Evolutionary conservation across 1,284 basidiomycete genomes (phyloP).

Genomic region (Ustilago bromivora): DNA sequence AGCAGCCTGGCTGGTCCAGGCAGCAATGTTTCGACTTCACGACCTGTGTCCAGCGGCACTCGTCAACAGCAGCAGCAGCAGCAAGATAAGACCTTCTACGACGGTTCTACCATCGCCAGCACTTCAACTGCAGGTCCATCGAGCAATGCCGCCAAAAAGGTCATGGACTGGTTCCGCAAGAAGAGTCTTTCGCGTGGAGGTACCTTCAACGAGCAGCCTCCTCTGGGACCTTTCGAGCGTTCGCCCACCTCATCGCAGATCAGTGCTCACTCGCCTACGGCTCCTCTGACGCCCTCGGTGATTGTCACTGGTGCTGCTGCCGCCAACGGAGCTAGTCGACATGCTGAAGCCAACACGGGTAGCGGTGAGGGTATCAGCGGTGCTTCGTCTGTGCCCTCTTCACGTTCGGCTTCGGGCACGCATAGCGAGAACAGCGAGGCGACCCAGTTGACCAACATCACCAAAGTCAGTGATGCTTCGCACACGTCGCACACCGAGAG

Average conservation of each 20-base stretch:
- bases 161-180: slow-evolving; percentile 77
- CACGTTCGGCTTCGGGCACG: slow-evolving; percentile 65
- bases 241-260: slow-evolving; percentile 24
- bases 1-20: slow-evolving; percentile 20
- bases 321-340: slow-evolving; percentile 24
- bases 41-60: slow-evolving; percentile 18
- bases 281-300: slow-evolving; percentile 39
- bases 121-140: slow-evolving; percentile 68
- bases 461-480: slow-evolving; percentile 35
- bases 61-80: slow-evolving; percentile 25
- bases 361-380: slow-evolving; percentile 31
- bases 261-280: not conserved
- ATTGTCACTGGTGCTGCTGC: slow-evolving; percentile 47
- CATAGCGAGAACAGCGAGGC: slow-evolving; percentile 64
- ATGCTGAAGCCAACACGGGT: slow-evolving; percentile 31
- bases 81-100: slow-evolving; percentile 43
- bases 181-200: slow-evolving; percentile 72
- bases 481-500: slow-evolving; percentile 26
- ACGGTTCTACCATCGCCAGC: slow-evolving; percentile 51
- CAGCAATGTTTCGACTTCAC: slow-evolving; percentile 22
- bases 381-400: slow-evolving; percentile 56
- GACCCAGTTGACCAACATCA: slow-evolving; percentile 47
- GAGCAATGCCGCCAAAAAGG: slow-evolving; percentile 74
- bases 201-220: slow-evolving; percentile 59
- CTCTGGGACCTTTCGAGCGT: slow-evolving; percentile 54